These are phyloP conservation scores for Sclerotinia sclerotiorum DNA, from an alignment of 2,329 filamentous ascomycete genomes.

Conservation along the genomic window DNA sequence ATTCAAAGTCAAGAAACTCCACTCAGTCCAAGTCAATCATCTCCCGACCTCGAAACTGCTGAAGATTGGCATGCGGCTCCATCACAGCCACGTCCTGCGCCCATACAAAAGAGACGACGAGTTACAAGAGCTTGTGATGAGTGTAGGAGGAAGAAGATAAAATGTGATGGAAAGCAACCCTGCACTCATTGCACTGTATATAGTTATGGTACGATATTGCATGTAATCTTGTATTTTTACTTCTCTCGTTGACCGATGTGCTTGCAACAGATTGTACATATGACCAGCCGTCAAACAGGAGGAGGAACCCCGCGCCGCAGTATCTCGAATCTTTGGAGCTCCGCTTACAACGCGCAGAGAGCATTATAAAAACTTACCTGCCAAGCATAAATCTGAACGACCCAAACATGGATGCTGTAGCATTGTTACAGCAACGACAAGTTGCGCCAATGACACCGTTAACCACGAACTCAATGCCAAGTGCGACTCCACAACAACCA, in stretches of 20 bases:
- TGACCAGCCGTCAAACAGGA: constrained; percentile 73
- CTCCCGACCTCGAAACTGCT: constrained; percentile 17
- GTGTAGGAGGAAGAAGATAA: constrained; percentile 83
- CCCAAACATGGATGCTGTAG: constrained; percentile 71
- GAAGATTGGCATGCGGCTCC: constrained; percentile 17
- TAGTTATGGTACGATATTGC: constrained; percentile 76
- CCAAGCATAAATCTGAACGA: constrained; percentile 75
- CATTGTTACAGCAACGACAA: constrained; percentile 58
- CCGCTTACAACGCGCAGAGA: constrained; percentile 68
- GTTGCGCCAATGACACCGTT: constrained; percentile 44
- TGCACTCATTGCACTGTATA: constrained; percentile 98
- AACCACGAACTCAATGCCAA: constrained; percentile 3
- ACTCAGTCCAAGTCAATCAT: constrained; percentile 20
- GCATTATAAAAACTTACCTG: constrained; percentile 60
- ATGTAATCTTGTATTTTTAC: constrained; percentile 2
- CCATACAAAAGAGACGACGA: constrained; percentile 61
- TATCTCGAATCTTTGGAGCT: constrained; percentile 71
- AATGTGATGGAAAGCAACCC: constrained; percentile 79
- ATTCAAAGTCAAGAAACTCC: constrained; percentile 18
- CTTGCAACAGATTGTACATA: constrained; percentile 64
- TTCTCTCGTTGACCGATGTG: constrained; percentile 24
- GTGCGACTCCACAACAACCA: constrained; percentile 12
- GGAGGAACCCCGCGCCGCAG: constrained; percentile 69
- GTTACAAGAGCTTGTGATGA: constrained; percentile 82
- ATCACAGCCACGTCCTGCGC: constrained; percentile 18